Percentiles rank a stretch among this genome's conserved stretches.
These are phyloP conservation scores for Stereum hirsutum DNA, from an alignment of 1,284 basidiomycete species.

Conservation along the genomic window DNA sequence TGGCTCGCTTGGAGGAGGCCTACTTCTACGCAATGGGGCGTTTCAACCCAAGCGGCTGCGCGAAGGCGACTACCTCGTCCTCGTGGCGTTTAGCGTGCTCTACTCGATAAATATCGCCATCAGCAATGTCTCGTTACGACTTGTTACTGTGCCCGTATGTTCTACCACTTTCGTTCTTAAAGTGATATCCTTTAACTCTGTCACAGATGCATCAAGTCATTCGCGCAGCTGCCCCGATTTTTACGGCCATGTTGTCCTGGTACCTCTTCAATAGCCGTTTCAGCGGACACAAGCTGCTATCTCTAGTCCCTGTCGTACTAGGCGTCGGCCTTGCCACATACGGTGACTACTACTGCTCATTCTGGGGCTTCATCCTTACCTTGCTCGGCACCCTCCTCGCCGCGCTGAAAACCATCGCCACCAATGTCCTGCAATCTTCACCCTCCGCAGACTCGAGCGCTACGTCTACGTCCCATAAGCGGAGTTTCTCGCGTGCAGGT, in stretches of 20 bases:
- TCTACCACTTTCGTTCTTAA: not conserved
- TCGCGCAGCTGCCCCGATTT: constrained; percentile 85
- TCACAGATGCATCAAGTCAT: constrained; percentile 89
- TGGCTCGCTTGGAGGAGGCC: constrained; percentile 70
- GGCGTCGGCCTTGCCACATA: constrained; percentile 93
- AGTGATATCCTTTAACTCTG: constrained; percentile 1
- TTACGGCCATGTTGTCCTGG: constrained; percentile 74
- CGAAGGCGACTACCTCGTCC: constrained; percentile 47
- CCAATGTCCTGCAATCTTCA: constrained; percentile 66
- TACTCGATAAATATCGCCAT: constrained; percentile 92
- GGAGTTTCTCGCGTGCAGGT: not conserved
- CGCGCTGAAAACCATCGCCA: constrained; percentile 85
- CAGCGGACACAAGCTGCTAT: constrained; percentile 52
- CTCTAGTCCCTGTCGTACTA: constrained; percentile 80
- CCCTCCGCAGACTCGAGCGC: constrained; percentile 10
- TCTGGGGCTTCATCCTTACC: constrained; percentile 76
- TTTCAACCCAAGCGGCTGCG: constrained; percentile 57
- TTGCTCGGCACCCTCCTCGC: constrained; percentile 84
- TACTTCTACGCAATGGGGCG: constrained; percentile 49
- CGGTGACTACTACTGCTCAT: constrained; percentile 85
- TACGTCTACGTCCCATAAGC: constrained; percentile 2
- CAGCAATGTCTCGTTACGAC: constrained; percentile 80
- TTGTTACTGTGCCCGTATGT: constrained; percentile 87
- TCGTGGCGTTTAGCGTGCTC: constrained; percentile 75
- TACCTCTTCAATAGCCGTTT: constrained; percentile 42